Base-by-base conservation (phyloP, 768 basidiomycete genomes). In the Auricularia sp. region DNA sequence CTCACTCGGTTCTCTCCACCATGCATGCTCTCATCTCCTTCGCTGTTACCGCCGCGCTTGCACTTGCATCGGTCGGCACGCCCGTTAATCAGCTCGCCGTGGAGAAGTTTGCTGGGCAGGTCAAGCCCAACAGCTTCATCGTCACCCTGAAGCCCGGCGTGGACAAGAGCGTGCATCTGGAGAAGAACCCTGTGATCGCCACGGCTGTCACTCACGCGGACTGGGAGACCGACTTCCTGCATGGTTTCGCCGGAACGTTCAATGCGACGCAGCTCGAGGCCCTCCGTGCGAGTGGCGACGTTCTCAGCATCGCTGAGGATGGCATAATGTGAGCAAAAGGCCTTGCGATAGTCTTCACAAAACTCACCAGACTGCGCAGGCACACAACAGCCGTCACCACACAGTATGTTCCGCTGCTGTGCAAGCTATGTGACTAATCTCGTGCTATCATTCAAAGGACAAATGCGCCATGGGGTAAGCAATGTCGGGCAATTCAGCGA, bases 241-340 rank as follows among this genome's bases (percentile, higher is more conserved):
- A 62, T 35, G 61, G 39, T 11, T 62, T 62, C 44, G 61, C 39
- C 6, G 61, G 61, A 2, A 36, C n/a, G 1, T 43, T 62, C 3
- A 62, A 29, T 29, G 7, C 21, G 29, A 59, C 29, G 7, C 23
- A 59, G 8, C 67, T 76, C 53, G 69, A 72, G 21, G 35, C 66
- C 2, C 68, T 76, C 33, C 70, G 71, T 23, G 69, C 72, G 0
- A 71, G 66, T 36, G 67, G 64, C 4, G 72, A 72, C 39, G 72
- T 76, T 12, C 70, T 70, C 39, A 67, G 63, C 29, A 69, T 76
- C 53, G 59, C 68, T 18, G 73, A 76, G 61, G 74, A 76, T 60
- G 75, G 73, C 34, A 64, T 74, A 59, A 72, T 71, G 69, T 51
- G 21, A 51, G 47, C 2, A 6, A 21, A 21, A 1, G 0, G 11